Evolutionary conservation across 2,329 filamentous ascomycete genomes (phyloP).

Genomic region (Calonectria leucothoes): DNA sequence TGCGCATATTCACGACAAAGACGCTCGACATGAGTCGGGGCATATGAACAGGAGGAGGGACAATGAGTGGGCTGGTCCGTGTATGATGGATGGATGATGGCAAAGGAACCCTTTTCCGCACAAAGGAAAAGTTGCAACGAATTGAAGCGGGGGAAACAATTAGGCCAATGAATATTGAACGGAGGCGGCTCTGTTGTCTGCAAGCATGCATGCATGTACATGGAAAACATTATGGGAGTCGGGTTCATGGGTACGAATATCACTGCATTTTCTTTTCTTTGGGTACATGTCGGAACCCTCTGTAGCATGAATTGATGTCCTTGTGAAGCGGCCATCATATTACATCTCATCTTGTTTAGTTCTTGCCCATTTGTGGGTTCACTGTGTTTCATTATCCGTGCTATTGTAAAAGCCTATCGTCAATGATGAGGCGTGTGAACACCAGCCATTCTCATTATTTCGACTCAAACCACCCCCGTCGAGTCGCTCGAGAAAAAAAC

Average conservation of each 20-base stretch:
- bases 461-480: background rate
- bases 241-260: constrained; percentile 43
- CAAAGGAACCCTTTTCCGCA: constrained; percentile 11
- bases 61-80: constrained; percentile 18
- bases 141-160: constrained; percentile 7
- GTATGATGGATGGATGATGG: constrained; percentile 34
- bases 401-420: background rate
- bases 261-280: constrained; percentile 36
- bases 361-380: background rate
- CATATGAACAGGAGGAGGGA: background rate
- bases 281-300: constrained; percentile 1
- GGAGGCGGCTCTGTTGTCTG: constrained; percentile 31
- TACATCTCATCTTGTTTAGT: background rate
- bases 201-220: constrained; percentile 40
- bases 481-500: background rate
- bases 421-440: background rate
- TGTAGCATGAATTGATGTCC: background rate
- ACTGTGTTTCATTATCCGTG: background rate
- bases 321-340: background rate
- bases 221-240: constrained; percentile 40
- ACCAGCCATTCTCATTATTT: background rate
- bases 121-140: background rate
- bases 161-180: constrained; percentile 19
- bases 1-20: constrained; percentile 1
- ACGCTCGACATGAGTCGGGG: background rate